Base-by-base conservation (phyloP, 768 basidiomycete genomes). In the Exidia glandulosa region DNA sequence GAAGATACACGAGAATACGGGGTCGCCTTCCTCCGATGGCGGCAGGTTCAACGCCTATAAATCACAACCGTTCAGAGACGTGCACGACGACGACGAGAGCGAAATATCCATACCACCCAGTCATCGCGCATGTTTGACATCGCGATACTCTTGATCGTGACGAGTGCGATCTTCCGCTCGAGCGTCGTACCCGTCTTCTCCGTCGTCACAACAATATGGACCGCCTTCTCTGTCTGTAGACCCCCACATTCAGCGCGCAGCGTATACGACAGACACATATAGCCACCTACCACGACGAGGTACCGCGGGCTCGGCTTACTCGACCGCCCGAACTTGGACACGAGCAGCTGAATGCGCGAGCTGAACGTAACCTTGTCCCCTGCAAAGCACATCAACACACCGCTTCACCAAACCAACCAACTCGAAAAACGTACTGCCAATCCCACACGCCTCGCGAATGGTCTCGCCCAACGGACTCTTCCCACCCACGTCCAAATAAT, bases 81-180 rank as follows among this genome's bases (percentile, higher is more conserved):
- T 32, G 56, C 1, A 2, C 4, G 54, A 13, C 36, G 55, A 1
- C 32, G 36, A 25, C 3, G 41, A 61, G 27, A 36, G 16, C 32
- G 29, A 13, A 27, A n/a, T n/a, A n/a, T 2, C 68, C 82, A 62
- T 72, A 92, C 94, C 73, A 98, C 79, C 90, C 94, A 99, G 69
- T 98, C 96, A 64, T 99, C 96, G 56, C 90, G 79, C 29, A 98
- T 73, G 71, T 79, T 93, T 12, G 95, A 94, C 81, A 97, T 79
- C 1, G 83, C 83, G 57, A 99, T 83, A 60, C 81, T 84, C 69
- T 85, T 87, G 71, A 98, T 95, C 5, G 89, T 93, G 10, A 90
- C 79, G 13, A 99, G 75, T 27, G 89, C 85, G 57, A 98, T 87
- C 75, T 93, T 97, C 62, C 95, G 82, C 62, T 99, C 94, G 54